Conservation (phyloP, 441 rosid genomes). For the Adansonia madagascariensis region DNA sequence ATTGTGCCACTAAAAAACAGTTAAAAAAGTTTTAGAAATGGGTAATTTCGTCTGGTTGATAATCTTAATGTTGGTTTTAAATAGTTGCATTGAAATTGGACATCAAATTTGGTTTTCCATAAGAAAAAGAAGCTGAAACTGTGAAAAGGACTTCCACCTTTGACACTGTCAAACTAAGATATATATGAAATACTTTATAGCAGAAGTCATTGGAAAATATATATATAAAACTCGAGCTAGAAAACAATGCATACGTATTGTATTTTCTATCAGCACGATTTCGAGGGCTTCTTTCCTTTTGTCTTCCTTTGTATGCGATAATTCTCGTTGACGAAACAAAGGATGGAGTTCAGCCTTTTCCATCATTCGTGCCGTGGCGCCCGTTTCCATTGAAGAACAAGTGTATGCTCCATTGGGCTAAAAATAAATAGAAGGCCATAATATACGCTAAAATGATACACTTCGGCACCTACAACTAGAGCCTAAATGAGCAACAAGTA, state of each 20-base stretch:
- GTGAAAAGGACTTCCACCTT: not conserved
- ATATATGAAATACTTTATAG: not conserved
- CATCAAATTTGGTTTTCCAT: not conserved
- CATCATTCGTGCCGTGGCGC: slow-evolving; percentile 39
- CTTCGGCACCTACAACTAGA: no score
- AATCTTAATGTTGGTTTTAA: not conserved
- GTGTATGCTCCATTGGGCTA: no score
- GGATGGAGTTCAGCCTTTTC: slow-evolving; percentile 25
- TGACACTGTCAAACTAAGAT: not conserved
- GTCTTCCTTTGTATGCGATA: not conserved
- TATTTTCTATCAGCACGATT: not conserved
- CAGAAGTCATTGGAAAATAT: not conserved
- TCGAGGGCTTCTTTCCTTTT: not conserved
- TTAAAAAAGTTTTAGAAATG: not conserved
- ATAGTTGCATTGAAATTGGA: not conserved
- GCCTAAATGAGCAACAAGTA: no score
- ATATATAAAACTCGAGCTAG: not conserved
- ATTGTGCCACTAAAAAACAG: slow-evolving; percentile 4
- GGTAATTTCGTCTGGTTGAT: not conserved
- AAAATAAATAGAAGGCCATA: no score
- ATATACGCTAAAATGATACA: no score
- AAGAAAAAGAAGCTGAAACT: not conserved
- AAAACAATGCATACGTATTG: not conserved
- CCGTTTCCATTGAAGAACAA: slow-evolving; percentile 26
- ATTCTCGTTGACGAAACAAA: slow-evolving; percentile 25